A percentile compares a stretch with the other conserved stretches of the same genome.
phyloP scores from a whole-genome alignment of 2,329 filamentous ascomycete species.

The Bisporella sp. region DNA sequence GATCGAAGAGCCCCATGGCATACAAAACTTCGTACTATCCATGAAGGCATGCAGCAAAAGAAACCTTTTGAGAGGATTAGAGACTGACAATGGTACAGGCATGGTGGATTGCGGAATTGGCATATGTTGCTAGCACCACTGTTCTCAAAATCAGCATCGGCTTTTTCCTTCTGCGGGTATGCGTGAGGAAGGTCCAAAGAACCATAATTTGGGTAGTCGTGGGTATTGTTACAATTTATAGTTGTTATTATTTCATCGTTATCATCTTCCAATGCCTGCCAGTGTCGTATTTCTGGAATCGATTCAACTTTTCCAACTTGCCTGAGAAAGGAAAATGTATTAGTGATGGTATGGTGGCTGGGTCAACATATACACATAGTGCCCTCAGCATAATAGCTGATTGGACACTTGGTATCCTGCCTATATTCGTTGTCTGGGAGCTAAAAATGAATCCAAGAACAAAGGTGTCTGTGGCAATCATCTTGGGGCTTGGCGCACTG shows the following conservation, averaged over 20 bases:
- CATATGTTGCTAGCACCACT: slow-evolving; percentile 35
- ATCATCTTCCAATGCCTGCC: slow-evolving; percentile 30
- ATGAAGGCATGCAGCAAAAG: slow-evolving; percentile 11
- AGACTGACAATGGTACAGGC: not conserved
- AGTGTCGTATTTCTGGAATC: slow-evolving; percentile 30
- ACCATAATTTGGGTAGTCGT: slow-evolving; percentile 28
- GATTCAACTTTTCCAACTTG: slow-evolving; percentile 14
- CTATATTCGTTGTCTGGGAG: slow-evolving; percentile 33
- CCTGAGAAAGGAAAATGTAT: slow-evolving; percentile 25
- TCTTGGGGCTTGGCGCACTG: slow-evolving; percentile 30
- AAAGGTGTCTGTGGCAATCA: slow-evolving; percentile 29
- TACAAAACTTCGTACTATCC: slow-evolving; percentile 3
- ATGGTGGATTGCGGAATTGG: slow-evolving; percentile 22
- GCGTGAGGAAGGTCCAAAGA: slow-evolving; percentile 22
- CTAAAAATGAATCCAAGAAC: slow-evolving; percentile 31
- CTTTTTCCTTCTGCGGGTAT: slow-evolving; percentile 31
- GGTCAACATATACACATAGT: slow-evolving; percentile 31
- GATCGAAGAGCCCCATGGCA: not conserved
- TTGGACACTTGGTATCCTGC: slow-evolving; percentile 32
- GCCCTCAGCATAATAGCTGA: slow-evolving; percentile 31
- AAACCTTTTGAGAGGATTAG: not conserved
- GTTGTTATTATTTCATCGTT: slow-evolving; percentile 32
- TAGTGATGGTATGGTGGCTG: slow-evolving; percentile 17
- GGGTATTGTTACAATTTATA: slow-evolving; percentile 26
- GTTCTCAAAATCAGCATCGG: slow-evolving; percentile 31